Base-by-base conservation (phyloP, 2,329 filamentous ascomycete genomes). In the Nothopassalora personata region DNA sequence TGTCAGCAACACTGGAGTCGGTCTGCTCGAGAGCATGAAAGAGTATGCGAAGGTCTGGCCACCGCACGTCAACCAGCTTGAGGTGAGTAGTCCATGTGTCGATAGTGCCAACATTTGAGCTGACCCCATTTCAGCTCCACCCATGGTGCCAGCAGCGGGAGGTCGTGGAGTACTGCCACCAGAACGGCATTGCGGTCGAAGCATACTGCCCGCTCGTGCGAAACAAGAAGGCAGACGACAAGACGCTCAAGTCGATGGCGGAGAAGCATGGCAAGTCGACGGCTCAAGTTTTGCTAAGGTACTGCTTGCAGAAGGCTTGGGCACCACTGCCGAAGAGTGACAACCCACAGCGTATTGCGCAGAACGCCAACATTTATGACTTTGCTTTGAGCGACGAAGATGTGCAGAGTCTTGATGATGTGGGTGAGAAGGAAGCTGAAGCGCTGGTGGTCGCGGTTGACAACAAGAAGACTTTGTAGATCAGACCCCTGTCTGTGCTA, bases 211-310 rank as follows among this genome's bases (percentile, higher is more conserved):
- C 86, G 4, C 80, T 88, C 23, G 85, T 86, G n/a, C 78, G 84
- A 48, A 91, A 89, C 57, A 77, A 88, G 75, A 86, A 90, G 65
- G 85, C 86, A 63, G 84, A 86, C 45, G 88, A 95, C 63, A 77
- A 82, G 62, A 83, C 81, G 11, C 77, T 94, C 33, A 80, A 82
- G 60, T 78, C 78, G 13, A 75, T 95, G 58, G 84, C 86, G 0
- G 78, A 86, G 67, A 92, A 91, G 76, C 84, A 94, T 72, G 80
- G 79, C 64, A 91, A 88, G 76, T 83, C 83, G 7, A 83, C 87
- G 60, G 87, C 89, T 9, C 91, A 96, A 79, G 77, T 96, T 9
- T 74, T 96, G 68, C 76, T 96, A 53, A 82, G 91, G 63, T 96
- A 90, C 82, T 89, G 88, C 66, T 73, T 96, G 74, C 89, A 96